Conservation (phyloP, 2,329 filamentous ascomycete genomes). For the Biscogniauxia mediterranea region DNA sequence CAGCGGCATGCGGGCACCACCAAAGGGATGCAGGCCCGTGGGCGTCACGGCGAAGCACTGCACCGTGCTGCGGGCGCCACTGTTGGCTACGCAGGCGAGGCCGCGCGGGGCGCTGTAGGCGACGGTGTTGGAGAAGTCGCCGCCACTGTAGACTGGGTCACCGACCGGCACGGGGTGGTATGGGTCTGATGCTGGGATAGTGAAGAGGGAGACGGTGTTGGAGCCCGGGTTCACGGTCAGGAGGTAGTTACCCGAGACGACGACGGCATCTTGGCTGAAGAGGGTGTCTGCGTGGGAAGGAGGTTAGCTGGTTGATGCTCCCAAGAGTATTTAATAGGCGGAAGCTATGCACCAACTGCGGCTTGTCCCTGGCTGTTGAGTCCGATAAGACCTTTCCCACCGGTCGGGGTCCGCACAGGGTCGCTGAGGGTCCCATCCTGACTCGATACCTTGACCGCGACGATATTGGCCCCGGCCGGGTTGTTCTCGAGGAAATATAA, state of each 20-base stretch:
- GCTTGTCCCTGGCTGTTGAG: conserved; percentile 26
- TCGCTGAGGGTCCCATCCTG: conserved; percentile 33
- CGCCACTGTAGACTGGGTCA: conserved; percentile 17
- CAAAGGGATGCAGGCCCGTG: conserved; percentile 6
- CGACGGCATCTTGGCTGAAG: conserved; percentile 24
- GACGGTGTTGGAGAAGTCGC: conserved; percentile 25
- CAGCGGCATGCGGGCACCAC: conserved; percentile 2
- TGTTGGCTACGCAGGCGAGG: conserved; percentile 24
- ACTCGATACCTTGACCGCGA: conserved; percentile 32
- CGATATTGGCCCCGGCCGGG: conserved; percentile 30
- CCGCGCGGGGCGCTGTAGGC: conserved; percentile 18
- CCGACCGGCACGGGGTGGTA: conserved; percentile 16
- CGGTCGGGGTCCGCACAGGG: conserved; percentile 30
- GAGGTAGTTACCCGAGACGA: conserved; percentile 17
- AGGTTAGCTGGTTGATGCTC: conserved; percentile 11
- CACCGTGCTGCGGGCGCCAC: conserved; percentile 19
- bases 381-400: conserved; percentile 33
- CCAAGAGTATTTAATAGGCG: no score
- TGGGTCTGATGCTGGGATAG: conserved; percentile 19
- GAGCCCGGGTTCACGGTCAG: conserved; percentile 36
- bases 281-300: not conserved
- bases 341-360: conserved; percentile 31
- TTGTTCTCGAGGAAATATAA: conserved; percentile 2
- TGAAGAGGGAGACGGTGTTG: conserved; percentile 24
- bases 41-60: conserved; percentile 18